phyloP scores from a whole-genome alignment of 148 eudicot species.

The Fagopyrum homotropicum region DNA sequence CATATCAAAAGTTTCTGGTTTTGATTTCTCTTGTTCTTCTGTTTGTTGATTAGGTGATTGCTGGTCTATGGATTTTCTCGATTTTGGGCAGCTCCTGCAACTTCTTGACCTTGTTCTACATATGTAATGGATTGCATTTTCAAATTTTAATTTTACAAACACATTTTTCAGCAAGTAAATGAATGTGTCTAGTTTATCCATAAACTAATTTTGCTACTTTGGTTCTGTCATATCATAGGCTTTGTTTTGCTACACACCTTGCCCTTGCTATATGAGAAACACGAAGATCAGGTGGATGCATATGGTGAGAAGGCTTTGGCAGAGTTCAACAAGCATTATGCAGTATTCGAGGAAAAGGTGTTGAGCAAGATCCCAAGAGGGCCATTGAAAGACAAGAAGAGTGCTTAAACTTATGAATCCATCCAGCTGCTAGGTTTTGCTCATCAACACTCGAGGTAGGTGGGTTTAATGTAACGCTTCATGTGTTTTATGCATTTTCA shows the following conservation, averaged over 20 bases:
- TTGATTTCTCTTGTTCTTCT: background rate
- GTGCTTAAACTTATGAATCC: background rate
- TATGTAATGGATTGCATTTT: constrained; percentile 2
- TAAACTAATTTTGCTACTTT: background rate
- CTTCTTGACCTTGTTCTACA: constrained; percentile 22
- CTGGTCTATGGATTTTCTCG: constrained; percentile 20
- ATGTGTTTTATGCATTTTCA: constrained; percentile 5
- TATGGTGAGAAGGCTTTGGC: constrained; percentile 68
- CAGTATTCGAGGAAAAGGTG: constrained; percentile 64
- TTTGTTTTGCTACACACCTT: constrained; percentile 71
- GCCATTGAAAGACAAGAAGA: constrained; percentile 61
- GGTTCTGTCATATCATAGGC: constrained; percentile 25
- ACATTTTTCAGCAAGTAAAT: background rate
- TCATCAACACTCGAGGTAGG: constrained; percentile 1
- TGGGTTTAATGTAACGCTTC: background rate
- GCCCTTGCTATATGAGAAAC: constrained; percentile 76
- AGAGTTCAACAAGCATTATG: constrained; percentile 79
- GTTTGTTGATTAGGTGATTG: constrained; percentile 12
- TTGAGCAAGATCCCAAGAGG: constrained; percentile 76
- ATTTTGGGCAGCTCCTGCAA: constrained; percentile 22
- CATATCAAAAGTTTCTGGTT: background rate
- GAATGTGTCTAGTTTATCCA: background rate
- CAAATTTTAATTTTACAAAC: background rate
- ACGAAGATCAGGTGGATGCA: constrained; percentile 75
- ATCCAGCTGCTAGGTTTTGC: background rate